Percentiles rank a stretch among this genome's conserved stretches.
Conservation (phyloP, 257 asterid genomes). For the Penstemon eatonii region DNA sequence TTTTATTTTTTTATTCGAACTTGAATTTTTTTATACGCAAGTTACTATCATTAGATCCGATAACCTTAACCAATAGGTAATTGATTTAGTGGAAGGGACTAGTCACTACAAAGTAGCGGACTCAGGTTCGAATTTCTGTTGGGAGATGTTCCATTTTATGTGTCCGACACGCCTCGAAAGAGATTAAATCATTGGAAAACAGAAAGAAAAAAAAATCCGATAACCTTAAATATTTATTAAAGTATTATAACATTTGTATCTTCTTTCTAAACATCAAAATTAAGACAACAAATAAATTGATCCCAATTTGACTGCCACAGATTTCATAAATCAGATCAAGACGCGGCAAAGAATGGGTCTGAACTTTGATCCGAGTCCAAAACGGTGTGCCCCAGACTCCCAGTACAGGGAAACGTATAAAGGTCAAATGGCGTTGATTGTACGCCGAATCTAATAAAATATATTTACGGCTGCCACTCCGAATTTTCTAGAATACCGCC, state of each 20-base stretch:
- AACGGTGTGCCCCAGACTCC: not conserved
- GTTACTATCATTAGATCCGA: not conserved
- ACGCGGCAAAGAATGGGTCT: not conserved
- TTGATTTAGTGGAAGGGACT: too few species aligned
- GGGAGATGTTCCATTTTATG: too few species aligned
- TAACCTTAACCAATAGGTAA: too few species aligned
- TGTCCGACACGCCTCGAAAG: too few species aligned
- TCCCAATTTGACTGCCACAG: not conserved
- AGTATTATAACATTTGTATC: too few species aligned
- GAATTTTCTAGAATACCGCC: slow-evolving; percentile 33
- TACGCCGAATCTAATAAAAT: slow-evolving; percentile 24
- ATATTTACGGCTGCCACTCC: slow-evolving; percentile 5
- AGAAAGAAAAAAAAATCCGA: too few species aligned
- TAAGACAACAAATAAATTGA: not conserved
- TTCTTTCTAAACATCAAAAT: not conserved
- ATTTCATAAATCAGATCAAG: not conserved
- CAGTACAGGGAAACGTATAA: slow-evolving; percentile 33
- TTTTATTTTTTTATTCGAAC: not conserved
- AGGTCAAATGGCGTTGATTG: slow-evolving; percentile 36
- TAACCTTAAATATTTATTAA: too few species aligned
- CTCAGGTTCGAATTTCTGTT: too few species aligned
- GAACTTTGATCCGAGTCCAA: too few species aligned
- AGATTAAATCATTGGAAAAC: too few species aligned
- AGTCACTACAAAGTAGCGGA: too few species aligned
- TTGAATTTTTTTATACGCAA: not conserved